Conservation (phyloP, 2,329 filamentous ascomycete species). For the Colletotrichum spinosum region DNA sequence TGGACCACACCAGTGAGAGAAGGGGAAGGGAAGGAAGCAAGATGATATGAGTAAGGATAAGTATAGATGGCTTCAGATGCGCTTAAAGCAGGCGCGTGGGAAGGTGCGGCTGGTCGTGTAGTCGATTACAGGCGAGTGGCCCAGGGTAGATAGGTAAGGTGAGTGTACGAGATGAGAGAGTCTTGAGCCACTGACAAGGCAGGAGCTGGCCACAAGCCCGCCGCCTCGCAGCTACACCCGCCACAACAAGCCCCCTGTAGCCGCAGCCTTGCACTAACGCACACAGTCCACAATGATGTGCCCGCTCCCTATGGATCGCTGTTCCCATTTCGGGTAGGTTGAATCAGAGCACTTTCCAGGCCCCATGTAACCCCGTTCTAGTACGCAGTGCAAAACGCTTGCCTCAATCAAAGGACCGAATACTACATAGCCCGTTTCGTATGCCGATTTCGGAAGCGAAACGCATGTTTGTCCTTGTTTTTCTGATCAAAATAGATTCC, state of each 20-base stretch:
- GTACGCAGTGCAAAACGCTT: not conserved
- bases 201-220: slow-evolving; percentile 34
- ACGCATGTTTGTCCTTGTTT: not conserved
- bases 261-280: slow-evolving; percentile 35
- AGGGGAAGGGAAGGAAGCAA: not conserved
- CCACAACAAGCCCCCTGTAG: slow-evolving; percentile 32
- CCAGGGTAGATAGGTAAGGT: slow-evolving; percentile 28
- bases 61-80: slow-evolving; percentile 4
- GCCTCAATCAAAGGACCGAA: not conserved
- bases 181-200: slow-evolving; percentile 37
- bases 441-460: too few relatives aligned
- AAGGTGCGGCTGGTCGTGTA: slow-evolving; percentile 11
- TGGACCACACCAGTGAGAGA: not conserved
- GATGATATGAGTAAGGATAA: not conserved
- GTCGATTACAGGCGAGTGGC: slow-evolving; percentile 30
- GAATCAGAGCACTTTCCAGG: not conserved
- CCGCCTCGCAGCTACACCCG: slow-evolving; percentile 35
- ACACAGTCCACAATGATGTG: slow-evolving; percentile 6
- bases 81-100: slow-evolving; percentile 19
- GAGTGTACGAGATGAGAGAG: slow-evolving; percentile 34
- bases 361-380: not conserved
- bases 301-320: not conserved
- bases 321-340: slow-evolving; percentile 22
- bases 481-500: not conserved
- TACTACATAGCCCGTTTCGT: not conserved